Evolutionary conservation across 352 stramenopile species (phyloP), one percentile per base, ranked within the genome.

Genomic region (Achlya hypogyna): DNA sequence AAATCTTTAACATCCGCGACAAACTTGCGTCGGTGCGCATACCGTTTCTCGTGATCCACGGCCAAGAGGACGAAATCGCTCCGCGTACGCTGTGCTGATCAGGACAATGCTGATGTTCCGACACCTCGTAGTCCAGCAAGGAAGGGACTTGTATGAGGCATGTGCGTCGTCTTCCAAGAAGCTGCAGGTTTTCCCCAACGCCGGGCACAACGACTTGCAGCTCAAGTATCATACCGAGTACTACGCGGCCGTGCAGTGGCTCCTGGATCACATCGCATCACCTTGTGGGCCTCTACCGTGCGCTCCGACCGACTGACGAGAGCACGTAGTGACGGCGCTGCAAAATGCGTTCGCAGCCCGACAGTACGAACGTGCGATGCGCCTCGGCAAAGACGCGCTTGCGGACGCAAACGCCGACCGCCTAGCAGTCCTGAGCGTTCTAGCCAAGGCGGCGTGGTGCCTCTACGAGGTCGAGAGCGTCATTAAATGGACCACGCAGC

Each of bases 191-290:
- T 58, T 67, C 27, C 60, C 60, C 22, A 59, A 58, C 25, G 60
- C 60, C 20, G 60, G 60, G 5, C 60, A 67, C 47, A 67, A 67
- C 51, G 60, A 67, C 51, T n/a, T 67, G 9, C 18, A 28, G 10
- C 40, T 59, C 20, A 31, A 38, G 8, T 38, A 67, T 29, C 60
- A 52, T 25, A 20, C 12, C 16, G 22, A 31, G 8, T 67, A 67
- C 60, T 67, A 58, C 32, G 60, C 18, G 18, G 28, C 60, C 5
- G 20, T 67, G 1, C 2, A 51, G 12, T 34, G 23, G 14, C 42
- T 67, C 34, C 23, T 67, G n/a, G 16, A 67, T 43, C 8, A 67
- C 4, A 45, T 45, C 5, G 23, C 31, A 22, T n/a, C 45, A 22
- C n/a, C 18, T n/a, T 42, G 38, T 25, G 8, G 10, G 4, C 42